A percentile compares a stretch with the other conserved stretches of the same genome.
Evolutionary conservation across 495 filamentous ascomycete species (phyloP).

Genomic region (Xylaria telfairii): DNA sequence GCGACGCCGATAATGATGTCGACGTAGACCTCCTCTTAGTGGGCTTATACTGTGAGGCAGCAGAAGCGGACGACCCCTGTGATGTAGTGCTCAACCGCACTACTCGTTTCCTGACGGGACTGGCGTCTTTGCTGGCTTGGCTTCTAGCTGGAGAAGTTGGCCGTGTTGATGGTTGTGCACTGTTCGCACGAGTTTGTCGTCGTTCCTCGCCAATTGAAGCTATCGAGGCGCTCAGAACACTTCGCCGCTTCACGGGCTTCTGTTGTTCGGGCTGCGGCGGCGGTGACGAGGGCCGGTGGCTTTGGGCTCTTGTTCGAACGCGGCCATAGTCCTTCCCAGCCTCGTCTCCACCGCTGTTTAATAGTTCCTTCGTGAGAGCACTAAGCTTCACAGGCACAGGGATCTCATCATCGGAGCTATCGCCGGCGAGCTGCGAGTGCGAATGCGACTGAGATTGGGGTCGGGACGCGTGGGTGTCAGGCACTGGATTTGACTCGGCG

Average conservation of each 20-base stretch:
- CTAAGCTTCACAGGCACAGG: conserved; percentile 78
- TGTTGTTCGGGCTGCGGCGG: conserved; percentile 53
- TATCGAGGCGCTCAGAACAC: conserved; percentile 41
- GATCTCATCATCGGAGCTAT: conserved; percentile 79
- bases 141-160: conserved; percentile 46
- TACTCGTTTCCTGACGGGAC: conserved; percentile 55
- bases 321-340: conserved; percentile 63
- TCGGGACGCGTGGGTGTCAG: conserved; percentile 31
- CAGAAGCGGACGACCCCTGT: conserved; percentile 30
- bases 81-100: conserved; percentile 64
- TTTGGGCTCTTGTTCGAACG: conserved; percentile 59
- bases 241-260: conserved; percentile 42
- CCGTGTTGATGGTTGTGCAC: conserved; percentile 44
- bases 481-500: conserved; percentile 46
- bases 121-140: conserved; percentile 40
- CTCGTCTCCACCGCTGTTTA: conserved; percentile 66
- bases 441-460: conserved; percentile 29
- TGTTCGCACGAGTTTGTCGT: conserved; percentile 46
- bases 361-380: conserved; percentile 75
- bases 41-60: conserved; percentile 36
- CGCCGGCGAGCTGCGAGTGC: conserved; percentile 40
- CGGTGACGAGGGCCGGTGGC: conserved; percentile 55
- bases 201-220: conserved; percentile 41
- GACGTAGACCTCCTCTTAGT: conserved; percentile 45
- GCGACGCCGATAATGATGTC: conserved; percentile 23